These are phyloP conservation scores for Solanum chiquidenum DNA, from an alignment of 257 asterid species.

Conservation along the genomic window DNA sequence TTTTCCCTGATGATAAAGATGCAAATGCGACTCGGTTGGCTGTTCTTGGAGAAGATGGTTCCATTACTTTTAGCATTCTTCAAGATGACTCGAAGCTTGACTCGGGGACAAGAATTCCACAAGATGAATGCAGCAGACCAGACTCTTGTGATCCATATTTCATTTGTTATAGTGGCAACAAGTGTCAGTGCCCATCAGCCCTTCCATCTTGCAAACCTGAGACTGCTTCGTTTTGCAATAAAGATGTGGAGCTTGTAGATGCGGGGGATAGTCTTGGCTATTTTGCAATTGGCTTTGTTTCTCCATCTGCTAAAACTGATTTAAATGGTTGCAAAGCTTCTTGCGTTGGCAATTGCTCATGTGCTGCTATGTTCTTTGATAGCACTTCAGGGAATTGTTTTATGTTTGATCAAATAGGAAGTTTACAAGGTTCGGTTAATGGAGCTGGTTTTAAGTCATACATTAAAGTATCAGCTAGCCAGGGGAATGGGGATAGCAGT, in stretches of 20 bases:
- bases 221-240: constrained; percentile 29
- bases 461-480: constrained; percentile 27
- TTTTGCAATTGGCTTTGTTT: constrained; percentile 44
- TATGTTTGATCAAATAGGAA: constrained; percentile 61
- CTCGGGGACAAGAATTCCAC: constrained; percentile 49
- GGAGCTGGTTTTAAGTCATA: constrained; percentile 27
- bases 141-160: constrained; percentile 69
- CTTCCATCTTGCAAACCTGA: constrained; percentile 52
- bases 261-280: constrained; percentile 55
- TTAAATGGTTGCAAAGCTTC: constrained; percentile 58
- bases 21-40: constrained; percentile 65
- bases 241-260: constrained; percentile 37
- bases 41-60: constrained; percentile 51
- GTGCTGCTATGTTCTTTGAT: constrained; percentile 66
- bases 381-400: constrained; percentile 52
- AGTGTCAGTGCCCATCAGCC: constrained; percentile 58
- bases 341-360: constrained; percentile 62
- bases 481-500: constrained; percentile 3
- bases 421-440: constrained; percentile 24
- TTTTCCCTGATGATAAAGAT: constrained; percentile 29
- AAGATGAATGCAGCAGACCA: constrained; percentile 58
- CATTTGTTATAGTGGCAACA: constrained; percentile 51
- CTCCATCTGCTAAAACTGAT: constrained; percentile 43
- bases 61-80: constrained; percentile 46
- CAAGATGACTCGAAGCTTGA: constrained; percentile 20